Conservation (phyloP, 2,329 filamentous ascomycete species). For the Calycina marina region DNA sequence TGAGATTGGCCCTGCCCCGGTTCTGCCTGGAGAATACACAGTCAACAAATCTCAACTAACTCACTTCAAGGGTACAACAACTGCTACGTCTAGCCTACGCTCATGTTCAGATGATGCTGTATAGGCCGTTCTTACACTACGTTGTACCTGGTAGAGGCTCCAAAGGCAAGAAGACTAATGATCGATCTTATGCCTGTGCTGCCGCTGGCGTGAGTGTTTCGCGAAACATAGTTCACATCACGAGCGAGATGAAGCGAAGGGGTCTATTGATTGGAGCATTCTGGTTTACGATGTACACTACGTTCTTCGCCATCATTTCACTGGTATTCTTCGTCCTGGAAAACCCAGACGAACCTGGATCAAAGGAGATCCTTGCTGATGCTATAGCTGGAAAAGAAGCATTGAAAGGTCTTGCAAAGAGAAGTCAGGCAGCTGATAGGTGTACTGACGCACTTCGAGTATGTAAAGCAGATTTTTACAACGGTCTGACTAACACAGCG, state of each 20-base stretch:
- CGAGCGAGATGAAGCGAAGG: conserved; percentile 60
- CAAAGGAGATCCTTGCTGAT: conserved; percentile 70
- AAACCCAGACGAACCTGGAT: conserved; percentile 60
- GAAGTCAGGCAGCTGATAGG: conserved; percentile 78
- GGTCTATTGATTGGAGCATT: conserved; percentile 66
- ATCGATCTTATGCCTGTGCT: conserved; percentile 62
- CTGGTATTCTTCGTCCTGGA: conserved; percentile 69
- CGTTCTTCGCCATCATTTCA: conserved; percentile 68
- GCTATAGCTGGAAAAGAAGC: conserved; percentile 74
- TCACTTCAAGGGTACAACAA: conserved; percentile 48
- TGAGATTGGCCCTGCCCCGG: too few species aligned
- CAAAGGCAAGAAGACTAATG: conserved; percentile 47
- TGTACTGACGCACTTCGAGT: conserved; percentile 68
- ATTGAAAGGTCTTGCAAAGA: conserved; percentile 62
- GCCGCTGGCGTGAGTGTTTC: conserved; percentile 45
- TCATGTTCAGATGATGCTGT: conserved; percentile 70
- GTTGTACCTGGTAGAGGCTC: conserved; percentile 52
- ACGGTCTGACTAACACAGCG: too few species aligned
- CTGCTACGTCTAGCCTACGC: conserved; percentile 67
- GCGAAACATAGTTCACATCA: conserved; percentile 65
- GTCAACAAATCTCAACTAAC: too few species aligned
- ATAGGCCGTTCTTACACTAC: conserved; percentile 73
- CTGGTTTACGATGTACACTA: conserved; percentile 77
- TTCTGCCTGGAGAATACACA: too few species aligned
- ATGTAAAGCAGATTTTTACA: too few species aligned